These are phyloP conservation scores for Linnemannia zychae DNA, from an alignment of 192 early-diverging fungal species.

Conservation along the genomic window DNA sequence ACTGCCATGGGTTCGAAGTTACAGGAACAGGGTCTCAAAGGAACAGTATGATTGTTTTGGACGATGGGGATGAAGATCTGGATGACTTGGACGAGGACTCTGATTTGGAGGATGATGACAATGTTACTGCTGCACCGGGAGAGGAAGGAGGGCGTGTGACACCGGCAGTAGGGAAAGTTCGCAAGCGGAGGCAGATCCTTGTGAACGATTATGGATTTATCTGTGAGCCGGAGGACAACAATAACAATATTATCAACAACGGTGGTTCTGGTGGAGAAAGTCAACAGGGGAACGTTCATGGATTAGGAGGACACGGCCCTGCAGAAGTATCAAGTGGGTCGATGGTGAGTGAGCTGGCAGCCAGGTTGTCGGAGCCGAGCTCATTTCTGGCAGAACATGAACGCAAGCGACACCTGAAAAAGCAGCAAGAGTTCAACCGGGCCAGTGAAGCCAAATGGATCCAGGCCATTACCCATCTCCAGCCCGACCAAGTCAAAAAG, in stretches of 20 bases:
- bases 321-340: conserved; percentile 1
- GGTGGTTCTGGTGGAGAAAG: neutral
- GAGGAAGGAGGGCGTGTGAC: neutral
- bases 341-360: conserved; percentile 17
- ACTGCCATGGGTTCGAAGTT: conserved; percentile 14
- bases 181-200: conserved; percentile 1
- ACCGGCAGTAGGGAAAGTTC: neutral
- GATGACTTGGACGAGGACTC: conserved; percentile 32
- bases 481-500: conserved; percentile 54
- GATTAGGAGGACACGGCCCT: neutral
- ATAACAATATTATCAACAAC: neutral
- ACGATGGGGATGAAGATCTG: conserved; percentile 15
- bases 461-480: conserved; percentile 37
- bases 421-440: conserved; percentile 37
- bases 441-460: conserved; percentile 52
- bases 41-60: conserved; percentile 2
- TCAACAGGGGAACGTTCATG: neutral
- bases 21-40: conserved; percentile 24
- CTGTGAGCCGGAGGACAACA: conserved; percentile 14
- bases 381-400: conserved; percentile 24
- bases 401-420: conserved; percentile 23
- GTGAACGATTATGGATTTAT: conserved; percentile 51
- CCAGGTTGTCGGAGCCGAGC: conserved; percentile 5
- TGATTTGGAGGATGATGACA: conserved; percentile 26
- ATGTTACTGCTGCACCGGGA: neutral